A percentile compares a stretch with the other conserved stretches of the same genome.
phyloP scores from a whole-genome alignment of 225 moss, liverwort and hornwort species.

The Neckera pumila region DNA sequence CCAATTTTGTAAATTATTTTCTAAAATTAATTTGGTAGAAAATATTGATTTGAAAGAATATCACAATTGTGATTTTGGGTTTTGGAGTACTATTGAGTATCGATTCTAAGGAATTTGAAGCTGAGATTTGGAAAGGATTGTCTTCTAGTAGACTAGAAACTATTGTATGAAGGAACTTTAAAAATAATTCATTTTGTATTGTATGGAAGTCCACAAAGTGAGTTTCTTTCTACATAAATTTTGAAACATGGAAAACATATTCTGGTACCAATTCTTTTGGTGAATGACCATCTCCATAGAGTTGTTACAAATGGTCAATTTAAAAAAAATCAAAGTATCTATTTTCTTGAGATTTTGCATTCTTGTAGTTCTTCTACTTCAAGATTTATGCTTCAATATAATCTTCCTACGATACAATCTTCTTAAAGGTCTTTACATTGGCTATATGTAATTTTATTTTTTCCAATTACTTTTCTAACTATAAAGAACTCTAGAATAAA shows the following conservation, averaged over 20 bases:
- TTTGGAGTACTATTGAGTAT: background rate
- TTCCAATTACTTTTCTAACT: background rate
- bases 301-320: background rate
- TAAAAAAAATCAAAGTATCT: fast-evolving
- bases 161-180: background rate
- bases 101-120: background rate
- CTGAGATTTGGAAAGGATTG: fast-evolving
- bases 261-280: background rate
- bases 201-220: fast-evolving
- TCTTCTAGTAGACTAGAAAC: fast-evolving
- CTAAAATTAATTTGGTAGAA: background rate
- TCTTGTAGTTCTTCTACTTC: background rate
- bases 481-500: background rate
- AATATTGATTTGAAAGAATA: background rate
- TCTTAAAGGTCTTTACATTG: background rate
- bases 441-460: too few relatives aligned
- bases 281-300: background rate
- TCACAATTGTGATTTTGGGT: too few relatives aligned
- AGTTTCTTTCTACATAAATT: background rate
- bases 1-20: background rate
- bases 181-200: background rate
- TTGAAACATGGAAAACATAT: background rate
- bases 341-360: background rate
- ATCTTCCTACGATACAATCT: background rate
- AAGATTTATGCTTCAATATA: background rate